Evolutionary conservation across 352 stramenopile species (phyloP), one percentile per base, ranked within the genome.

Genomic region (Stramenopiles sp.): DNA sequence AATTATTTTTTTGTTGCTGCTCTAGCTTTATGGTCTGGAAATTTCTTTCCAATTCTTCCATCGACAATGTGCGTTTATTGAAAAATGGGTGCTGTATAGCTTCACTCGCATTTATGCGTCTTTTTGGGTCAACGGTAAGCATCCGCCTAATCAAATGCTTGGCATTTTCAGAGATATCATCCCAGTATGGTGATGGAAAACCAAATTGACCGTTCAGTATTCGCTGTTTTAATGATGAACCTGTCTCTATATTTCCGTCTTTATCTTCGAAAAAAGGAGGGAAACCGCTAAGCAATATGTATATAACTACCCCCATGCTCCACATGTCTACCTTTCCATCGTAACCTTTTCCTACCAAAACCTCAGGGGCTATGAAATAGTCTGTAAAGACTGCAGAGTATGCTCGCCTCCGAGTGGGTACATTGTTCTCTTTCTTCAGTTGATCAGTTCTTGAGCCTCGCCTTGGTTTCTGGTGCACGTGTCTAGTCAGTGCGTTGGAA

Each of bases 111-210:
- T 88, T 90, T 7, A 93, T 84, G 7, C 92, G 86, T 80, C 90
- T 83, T 0, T 82, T 85, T 0, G 93, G 91, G 85, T 97, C 89
- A 30, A 97, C 93, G 29, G 89, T 91, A 76, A 99, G 84, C 80
- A 98, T 84, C 67, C 89, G 89, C 30, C 83, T 85, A n/a, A 99
- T 95, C 81, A 98, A 94, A 75, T 97, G 90, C 84, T 98, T 98
- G 0, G 95, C 95, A 39, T 91, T 87, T 27, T 89, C 84, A 7
- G 91, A 97, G 30, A 98, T 96, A 7, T 90, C 85, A 83, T 98
- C 93, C 95, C 95, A 99, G 81, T 97, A 94, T 0, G 94, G 92
- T 78, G 88, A 94, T 32, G 90, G 89, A 83, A 94, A 98, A 85
- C 94, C 88, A 86, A 96, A 99, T 67, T 89, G 85, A 31, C 89